Evolutionary conservation across 2,329 filamentous ascomycete genomes (phyloP).

Genomic region (Zalaria obscura): DNA sequence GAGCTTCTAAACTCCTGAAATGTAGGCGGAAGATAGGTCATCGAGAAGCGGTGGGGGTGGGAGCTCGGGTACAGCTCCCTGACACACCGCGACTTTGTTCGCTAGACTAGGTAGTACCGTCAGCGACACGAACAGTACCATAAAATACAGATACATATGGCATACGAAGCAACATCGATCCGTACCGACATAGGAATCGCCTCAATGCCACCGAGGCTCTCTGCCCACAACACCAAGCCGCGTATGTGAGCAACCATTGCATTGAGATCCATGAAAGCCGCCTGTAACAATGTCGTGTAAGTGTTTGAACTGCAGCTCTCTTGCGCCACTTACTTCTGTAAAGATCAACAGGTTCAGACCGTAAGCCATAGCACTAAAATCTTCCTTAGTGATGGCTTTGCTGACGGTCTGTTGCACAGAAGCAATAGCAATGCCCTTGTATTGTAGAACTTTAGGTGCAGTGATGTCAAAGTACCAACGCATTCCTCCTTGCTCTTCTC

Average conservation of each 20-base stretch:
- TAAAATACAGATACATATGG: neutral
- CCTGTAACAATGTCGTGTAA: neutral
- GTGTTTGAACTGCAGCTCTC: neutral
- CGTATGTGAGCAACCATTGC: neutral
- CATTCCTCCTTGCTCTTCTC: neutral
- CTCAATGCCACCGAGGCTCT: neutral
- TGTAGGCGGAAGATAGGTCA: neutral
- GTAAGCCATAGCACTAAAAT: neutral
- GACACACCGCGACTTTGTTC: neutral
- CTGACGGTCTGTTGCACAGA: neutral
- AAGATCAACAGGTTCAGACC: neutral
- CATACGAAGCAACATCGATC: neutral
- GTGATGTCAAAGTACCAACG: neutral
- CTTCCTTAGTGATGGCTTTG: neutral
- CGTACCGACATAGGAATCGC: neutral
- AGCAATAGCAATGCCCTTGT: neutral
- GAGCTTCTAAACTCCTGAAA: neutral
- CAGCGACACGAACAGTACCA: neutral
- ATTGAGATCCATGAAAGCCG: neutral
- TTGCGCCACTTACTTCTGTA: neutral
- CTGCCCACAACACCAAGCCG: neutral
- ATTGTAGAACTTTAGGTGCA: neutral
- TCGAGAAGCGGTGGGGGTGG: neutral
- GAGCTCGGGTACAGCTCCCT: neutral
- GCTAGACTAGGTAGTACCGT: neutral